Percentiles rank a stretch among this genome's conserved stretches.
These are phyloP conservation scores for Diphasiastrum complanatum DNA, from an alignment of 83 land plant genomes.

Conservation along the genomic window DNA sequence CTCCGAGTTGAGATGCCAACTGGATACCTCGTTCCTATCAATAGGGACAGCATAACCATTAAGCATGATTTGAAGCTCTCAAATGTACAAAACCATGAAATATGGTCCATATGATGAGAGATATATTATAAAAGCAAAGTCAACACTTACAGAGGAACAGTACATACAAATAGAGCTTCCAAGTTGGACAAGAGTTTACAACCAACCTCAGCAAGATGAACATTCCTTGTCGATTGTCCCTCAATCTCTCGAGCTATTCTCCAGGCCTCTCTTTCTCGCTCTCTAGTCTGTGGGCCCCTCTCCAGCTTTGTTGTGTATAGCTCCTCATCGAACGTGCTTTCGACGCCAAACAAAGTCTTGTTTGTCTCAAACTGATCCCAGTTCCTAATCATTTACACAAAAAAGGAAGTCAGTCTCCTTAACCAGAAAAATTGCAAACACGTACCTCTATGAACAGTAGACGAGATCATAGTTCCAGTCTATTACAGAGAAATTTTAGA, in stretches of 20 bases:
- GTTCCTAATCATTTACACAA: slow-evolving; percentile 30
- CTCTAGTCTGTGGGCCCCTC: slow-evolving; percentile 83
- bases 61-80: not conserved
- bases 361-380: slow-evolving; percentile 97
- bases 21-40: slow-evolving; percentile 66
- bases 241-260: slow-evolving; percentile 90
- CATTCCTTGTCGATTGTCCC: slow-evolving; percentile 61
- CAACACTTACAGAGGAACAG: not conserved
- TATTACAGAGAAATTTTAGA: too few species aligned
- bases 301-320: slow-evolving; percentile 89
- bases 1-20: slow-evolving; percentile 40
- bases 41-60: slow-evolving; percentile 2
- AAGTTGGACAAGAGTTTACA: not conserved
- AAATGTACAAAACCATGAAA: not conserved
- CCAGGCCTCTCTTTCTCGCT: slow-evolving; percentile 64
- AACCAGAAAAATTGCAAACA: too few species aligned
- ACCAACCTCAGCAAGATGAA: slow-evolving; percentile 84
- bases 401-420: slow-evolving; percentile 6
- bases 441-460: too few species aligned
- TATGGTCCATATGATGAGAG: too few species aligned
- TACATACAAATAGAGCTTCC: not conserved
- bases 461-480: too few species aligned
- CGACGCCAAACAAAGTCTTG: slow-evolving; percentile 78
- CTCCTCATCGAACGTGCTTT: slow-evolving; percentile 93
- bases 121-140: not conserved